Base-by-base conservation (phyloP, 2,329 filamentous ascomycete species). In the Byssothecium circinans region DNA sequence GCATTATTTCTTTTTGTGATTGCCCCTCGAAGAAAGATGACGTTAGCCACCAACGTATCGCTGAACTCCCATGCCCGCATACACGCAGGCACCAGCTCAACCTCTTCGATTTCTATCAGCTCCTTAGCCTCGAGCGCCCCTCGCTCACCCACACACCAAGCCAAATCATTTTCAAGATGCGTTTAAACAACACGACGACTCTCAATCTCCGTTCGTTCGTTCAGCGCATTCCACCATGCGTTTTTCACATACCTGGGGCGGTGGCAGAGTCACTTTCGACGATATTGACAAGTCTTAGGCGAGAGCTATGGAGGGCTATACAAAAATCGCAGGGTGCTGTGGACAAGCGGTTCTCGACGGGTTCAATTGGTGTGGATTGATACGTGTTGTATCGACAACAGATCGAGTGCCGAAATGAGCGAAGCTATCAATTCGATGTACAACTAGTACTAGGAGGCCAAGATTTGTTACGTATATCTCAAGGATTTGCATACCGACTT, bases 381-480 rank as follows among this genome's bases (percentile, higher is more conserved):
- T 22, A 47, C 49, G 10, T 52, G 45, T 18, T 42, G 35, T 17
- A 49, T 48, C 42, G 50, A 56, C 17, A 57, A 55, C 37, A n/a
- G 29, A 17, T 53, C 49, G 29, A 53, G 52, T 29, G 37, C 49
- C 14, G 54, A 57, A 27, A 44, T 57, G 10, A 41, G 43, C 3
- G 54, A 57, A 40, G 42, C n/a, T n/a, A n/a, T n/a, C n/a, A n/a
- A n/a, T n/a, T n/a, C n/a, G n/a, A n/a, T n/a, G n/a, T n/a, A n/a
- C 41, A 2, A 56, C 56, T 38, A 56, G 46, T 57, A 57, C 40
- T 40, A 42, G 30, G 11, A 41, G 14, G 45, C 52, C 8, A 35
- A 42, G 11, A 50, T 52, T 2, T 58, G 53, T 22, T 58, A 47
- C 25, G 53, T 45, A 12, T 54, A 45, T 34, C 48, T 58, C 7